These are phyloP conservation scores for Epichloe scottii DNA, from an alignment of 2,329 filamentous ascomycete genomes.

Conservation along the genomic window DNA sequence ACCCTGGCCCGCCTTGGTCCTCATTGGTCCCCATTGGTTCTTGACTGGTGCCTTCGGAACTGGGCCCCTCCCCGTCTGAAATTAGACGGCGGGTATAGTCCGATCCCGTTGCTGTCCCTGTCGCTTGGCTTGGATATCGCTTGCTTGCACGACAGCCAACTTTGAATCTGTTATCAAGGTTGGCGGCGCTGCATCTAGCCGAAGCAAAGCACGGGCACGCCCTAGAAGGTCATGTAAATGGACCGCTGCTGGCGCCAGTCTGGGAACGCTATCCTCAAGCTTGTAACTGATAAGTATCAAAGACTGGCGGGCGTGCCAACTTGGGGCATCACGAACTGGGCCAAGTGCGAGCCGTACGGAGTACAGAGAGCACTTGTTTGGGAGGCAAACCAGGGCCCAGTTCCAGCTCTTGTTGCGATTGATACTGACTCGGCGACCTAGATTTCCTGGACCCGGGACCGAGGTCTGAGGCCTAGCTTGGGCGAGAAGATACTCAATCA, in stretches of 20 bases:
- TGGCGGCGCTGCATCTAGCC: slow-evolving; percentile 3
- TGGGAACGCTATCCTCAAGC: background rate
- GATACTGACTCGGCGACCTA: background rate
- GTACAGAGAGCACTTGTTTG: too few species aligned
- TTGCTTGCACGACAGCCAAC: too few species aligned
- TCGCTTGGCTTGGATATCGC: background rate
- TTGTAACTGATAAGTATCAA: too few species aligned
- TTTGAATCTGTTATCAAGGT: background rate
- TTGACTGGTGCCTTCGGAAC: background rate
- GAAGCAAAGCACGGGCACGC: background rate
- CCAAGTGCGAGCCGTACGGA: too few species aligned
- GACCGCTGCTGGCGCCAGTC: background rate
- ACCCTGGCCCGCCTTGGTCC: background rate
- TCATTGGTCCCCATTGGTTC: background rate
- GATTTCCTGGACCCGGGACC: background rate
- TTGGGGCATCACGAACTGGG: too few species aligned
- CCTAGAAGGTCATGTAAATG: background rate
- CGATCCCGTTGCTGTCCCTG: background rate
- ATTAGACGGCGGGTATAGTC: background rate
- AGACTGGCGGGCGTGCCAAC: too few species aligned
- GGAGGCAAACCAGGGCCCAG: background rate
- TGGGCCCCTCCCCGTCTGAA: background rate
- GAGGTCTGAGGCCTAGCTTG: background rate
- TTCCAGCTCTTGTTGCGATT: background rate
- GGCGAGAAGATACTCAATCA: background rate